A percentile compares a stretch with the other conserved stretches of the same genome.
Evolutionary conservation across 2,329 filamentous ascomycete genomes (phyloP).

Genomic region (Hypoxylon sp.): DNA sequence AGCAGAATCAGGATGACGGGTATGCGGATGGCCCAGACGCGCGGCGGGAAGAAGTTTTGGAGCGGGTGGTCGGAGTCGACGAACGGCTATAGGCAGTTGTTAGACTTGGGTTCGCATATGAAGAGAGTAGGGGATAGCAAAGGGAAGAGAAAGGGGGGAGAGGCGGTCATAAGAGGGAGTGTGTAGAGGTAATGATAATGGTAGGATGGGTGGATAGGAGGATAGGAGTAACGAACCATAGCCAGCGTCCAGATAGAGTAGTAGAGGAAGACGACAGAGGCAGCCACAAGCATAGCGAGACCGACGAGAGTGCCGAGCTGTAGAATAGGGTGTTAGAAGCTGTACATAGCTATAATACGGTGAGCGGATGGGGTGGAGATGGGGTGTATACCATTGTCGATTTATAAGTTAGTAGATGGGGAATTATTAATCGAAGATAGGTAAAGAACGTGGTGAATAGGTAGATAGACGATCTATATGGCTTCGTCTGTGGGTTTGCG

Average conservation of each 20-base stretch:
- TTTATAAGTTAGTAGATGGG: slow-evolving; percentile 18
- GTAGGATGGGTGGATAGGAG: too few species aligned
- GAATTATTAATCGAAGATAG: slow-evolving; percentile 28
- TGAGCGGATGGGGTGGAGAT: background rate
- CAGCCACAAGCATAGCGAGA: slow-evolving; percentile 77
- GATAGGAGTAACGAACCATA: slow-evolving; percentile 76
- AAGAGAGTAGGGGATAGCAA: background rate
- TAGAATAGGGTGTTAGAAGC: slow-evolving; percentile 19
- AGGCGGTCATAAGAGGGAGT: slow-evolving; percentile 23
- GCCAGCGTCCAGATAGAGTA: slow-evolving; percentile 98
- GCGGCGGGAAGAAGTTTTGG: slow-evolving; percentile 94
- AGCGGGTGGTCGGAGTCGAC: slow-evolving; percentile 95
- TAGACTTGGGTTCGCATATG: slow-evolving; percentile 12
- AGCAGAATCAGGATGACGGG: slow-evolving; percentile 96
- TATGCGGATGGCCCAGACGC: slow-evolving; percentile 98
- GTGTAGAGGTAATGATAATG: background rate
- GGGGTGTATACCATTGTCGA: slow-evolving; percentile 46
- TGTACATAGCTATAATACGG: slow-evolving; percentile 15
- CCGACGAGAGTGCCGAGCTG: slow-evolving; percentile 90
- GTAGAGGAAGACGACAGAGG: slow-evolving; percentile 79
- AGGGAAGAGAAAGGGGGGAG: slow-evolving; percentile 29
- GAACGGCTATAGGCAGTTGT: slow-evolving; percentile 78
- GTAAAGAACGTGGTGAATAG: slow-evolving; percentile 28
- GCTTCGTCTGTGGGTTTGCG: slow-evolving; percentile 16
- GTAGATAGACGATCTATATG: slow-evolving; percentile 1